Evolutionary conservation across 2,329 filamentous ascomycete genomes (phyloP).

Genomic region (Rhexocercosporidium sp.): DNA sequence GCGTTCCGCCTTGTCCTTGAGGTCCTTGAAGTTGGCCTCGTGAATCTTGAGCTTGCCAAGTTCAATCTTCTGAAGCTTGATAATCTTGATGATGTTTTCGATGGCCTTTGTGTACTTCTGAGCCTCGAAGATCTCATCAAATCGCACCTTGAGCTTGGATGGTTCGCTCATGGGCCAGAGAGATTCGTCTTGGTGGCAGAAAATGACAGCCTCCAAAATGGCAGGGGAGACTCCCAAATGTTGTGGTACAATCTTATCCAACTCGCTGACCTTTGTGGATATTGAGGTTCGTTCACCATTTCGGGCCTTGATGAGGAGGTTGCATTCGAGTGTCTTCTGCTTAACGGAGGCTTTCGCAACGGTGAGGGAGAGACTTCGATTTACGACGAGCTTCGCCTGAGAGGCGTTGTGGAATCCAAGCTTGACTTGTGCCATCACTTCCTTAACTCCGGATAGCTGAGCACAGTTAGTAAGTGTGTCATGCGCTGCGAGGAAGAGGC

Average conservation of each 20-base stretch:
- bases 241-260: conserved; percentile 83
- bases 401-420: conserved; percentile 83
- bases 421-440: conserved; percentile 90
- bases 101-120: conserved; percentile 97
- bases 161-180: conserved; percentile 96
- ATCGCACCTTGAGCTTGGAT: conserved; percentile 83
- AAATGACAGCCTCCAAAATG: conserved; percentile 92
- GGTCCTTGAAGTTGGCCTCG: conserved; percentile 77
- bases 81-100: conserved; percentile 86
- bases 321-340: conserved; percentile 85
- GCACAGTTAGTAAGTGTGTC: conserved; percentile 21
- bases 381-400: conserved; percentile 80
- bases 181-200: conserved; percentile 98
- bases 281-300: conserved; percentile 76
- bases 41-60: conserved; percentile 74
- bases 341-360: conserved; percentile 79
- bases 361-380: conserved; percentile 82
- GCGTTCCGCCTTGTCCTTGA: conserved; percentile 83
- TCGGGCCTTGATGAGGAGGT: conserved; percentile 70
- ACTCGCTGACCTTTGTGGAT: conserved; percentile 79
- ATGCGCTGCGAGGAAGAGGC: neutral
- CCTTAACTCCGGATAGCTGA: conserved; percentile 80
- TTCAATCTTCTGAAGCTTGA: conserved; percentile 81
- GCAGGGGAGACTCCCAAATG: conserved; percentile 89
- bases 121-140: conserved; percentile 98